phyloP scores from a whole-genome alignment of 306 rosid species.

The Citrullus amarus region DNA sequence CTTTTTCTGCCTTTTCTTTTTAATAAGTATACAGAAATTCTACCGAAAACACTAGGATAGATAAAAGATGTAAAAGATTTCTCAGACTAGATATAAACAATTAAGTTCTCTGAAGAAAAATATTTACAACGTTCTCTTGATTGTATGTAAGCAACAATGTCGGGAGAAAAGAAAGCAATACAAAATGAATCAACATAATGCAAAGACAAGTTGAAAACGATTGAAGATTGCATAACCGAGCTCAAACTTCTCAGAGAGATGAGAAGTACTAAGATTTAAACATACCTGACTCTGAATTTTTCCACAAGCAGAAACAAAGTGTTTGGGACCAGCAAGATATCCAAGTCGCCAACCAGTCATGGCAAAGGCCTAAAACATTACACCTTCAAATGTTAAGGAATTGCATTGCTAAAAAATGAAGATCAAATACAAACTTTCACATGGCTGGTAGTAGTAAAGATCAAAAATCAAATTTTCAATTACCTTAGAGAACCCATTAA shows the following conservation, averaged over 20 bases:
- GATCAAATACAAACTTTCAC: neutral
- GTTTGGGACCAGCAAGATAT: conserved; percentile 91
- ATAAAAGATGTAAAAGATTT: neutral
- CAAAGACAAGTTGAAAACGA: neutral
- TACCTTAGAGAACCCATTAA: conserved; percentile 96
- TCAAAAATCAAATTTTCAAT: neutral
- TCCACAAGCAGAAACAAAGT: conserved; percentile 66
- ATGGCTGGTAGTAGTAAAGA: neutral
- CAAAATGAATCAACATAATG: neutral
- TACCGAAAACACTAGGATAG: neutral
- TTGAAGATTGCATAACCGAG: neutral
- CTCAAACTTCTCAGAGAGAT: neutral
- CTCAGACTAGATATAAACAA: neutral
- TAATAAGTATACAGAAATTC: neutral
- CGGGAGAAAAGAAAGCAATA: neutral
- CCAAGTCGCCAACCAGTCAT: conserved; percentile 99
- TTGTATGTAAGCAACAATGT: neutral
- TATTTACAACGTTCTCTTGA: neutral
- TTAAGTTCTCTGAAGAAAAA: neutral
- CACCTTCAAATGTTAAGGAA: conserved; percentile 3
- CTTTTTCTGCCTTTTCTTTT: neutral
- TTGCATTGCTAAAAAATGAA: neutral
- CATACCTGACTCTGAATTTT: conserved; percentile 95
- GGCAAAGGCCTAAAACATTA: conserved; percentile 61
- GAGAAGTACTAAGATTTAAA: conserved; percentile 1